Conservation (phyloP, 257 asterid genomes). For the Solanum chilense region DNA sequence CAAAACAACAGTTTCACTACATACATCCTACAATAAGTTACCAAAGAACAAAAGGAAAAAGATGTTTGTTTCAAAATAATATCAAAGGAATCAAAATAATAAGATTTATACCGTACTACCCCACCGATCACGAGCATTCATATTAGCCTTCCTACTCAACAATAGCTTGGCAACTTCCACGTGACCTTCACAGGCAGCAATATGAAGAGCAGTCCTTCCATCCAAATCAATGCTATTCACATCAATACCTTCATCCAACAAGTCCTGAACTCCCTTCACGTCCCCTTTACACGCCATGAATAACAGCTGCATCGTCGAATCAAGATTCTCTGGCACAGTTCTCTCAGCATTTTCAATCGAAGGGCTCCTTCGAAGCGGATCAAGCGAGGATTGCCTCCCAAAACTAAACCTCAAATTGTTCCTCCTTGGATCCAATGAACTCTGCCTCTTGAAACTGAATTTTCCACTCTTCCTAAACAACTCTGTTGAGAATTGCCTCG, state of each 20-base stretch:
- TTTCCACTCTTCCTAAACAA: conserved; percentile 64
- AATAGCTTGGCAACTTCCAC: conserved; percentile 62
- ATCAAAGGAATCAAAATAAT: background rate
- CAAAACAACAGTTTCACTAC: background rate
- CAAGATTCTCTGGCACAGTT: conserved; percentile 76
- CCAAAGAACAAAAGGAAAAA: background rate
- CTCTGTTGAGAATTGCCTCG: conserved; percentile 88
- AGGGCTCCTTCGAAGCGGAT: conserved; percentile 67
- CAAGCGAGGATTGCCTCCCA: conserved; percentile 90
- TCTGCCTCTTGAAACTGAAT: conserved; percentile 63
- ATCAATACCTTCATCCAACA: conserved; percentile 62
- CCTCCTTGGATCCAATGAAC: conserved; percentile 71
- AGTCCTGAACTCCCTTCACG: conserved; percentile 56
- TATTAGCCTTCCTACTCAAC: conserved; percentile 65
- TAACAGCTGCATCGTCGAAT: conserved; percentile 80
- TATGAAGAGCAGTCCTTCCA: conserved; percentile 91
- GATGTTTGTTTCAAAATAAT: background rate
- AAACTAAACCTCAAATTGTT: conserved; percentile 75
- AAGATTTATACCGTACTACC: conserved; percentile 76
- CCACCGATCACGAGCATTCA: conserved; percentile 97
- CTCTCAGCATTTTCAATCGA: conserved; percentile 20
- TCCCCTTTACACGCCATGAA: conserved; percentile 84
- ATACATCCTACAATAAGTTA: background rate
- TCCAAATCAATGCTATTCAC: conserved; percentile 93
- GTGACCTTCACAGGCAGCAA: conserved; percentile 91